A percentile compares a stretch with the other conserved stretches of the same genome.
phyloP scores from a whole-genome alignment of 2,329 filamentous ascomycete species.

The Xylaria multiplex region DNA sequence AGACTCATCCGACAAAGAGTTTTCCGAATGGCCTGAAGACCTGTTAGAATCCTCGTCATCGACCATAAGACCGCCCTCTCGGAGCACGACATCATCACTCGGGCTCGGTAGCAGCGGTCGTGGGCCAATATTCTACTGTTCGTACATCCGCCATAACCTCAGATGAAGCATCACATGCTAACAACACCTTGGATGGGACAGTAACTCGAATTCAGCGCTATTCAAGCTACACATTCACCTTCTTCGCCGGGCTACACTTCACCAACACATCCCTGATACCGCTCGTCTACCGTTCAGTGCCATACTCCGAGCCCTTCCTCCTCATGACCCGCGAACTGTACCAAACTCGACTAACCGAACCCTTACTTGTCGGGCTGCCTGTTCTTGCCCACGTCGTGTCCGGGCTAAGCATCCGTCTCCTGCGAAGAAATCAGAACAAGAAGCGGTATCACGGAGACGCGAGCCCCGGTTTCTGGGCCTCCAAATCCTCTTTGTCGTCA shows the following conservation, averaged over 20 bases:
- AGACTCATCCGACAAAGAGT: conserved; percentile 63
- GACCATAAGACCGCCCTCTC: conserved; percentile 54
- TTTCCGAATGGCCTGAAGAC: conserved; percentile 53
- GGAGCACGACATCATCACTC: conserved; percentile 53
- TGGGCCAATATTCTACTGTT: conserved; percentile 80
- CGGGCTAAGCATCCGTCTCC: conserved; percentile 79
- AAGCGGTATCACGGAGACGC: conserved; percentile 82
- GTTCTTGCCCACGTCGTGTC: conserved; percentile 79
- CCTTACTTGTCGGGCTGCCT: conserved; percentile 80
- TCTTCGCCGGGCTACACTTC: conserved; percentile 81
- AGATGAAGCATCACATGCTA: not conserved
- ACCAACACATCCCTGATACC: conserved; percentile 85
- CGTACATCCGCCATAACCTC: conserved; percentile 44
- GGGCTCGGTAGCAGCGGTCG: conserved; percentile 72
- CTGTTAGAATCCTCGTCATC: conserved; percentile 47
- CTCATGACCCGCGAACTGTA: conserved; percentile 93
- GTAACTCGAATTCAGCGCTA: conserved; percentile 79
- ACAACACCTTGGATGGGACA: conserved; percentile 4
- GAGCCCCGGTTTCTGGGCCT: conserved; percentile 61
- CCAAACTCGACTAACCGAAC: conserved; percentile 83
- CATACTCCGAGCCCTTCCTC: conserved; percentile 83
- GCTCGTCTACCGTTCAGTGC: conserved; percentile 75
- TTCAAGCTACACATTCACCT: conserved; percentile 83
- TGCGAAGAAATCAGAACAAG: conserved; percentile 77
- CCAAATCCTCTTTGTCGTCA: conserved; percentile 37